Evolutionary conservation across 148 eudicot species (phyloP).

Genomic region (Vaccinium darrowii): DNA sequence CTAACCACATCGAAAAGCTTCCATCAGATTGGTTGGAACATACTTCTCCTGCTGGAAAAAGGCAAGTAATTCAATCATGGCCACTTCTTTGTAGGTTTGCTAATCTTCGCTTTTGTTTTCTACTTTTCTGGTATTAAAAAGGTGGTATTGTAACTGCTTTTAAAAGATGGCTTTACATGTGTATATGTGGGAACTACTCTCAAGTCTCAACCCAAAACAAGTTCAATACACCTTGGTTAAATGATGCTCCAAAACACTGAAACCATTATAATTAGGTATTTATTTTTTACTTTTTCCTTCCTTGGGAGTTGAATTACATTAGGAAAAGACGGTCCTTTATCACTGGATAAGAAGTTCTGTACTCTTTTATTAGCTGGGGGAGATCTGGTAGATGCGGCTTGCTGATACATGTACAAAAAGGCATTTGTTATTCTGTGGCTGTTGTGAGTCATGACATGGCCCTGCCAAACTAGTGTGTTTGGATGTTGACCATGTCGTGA

Average conservation of each 20-base stretch:
- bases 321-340: neutral
- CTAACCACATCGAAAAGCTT: constrained; percentile 38
- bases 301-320: neutral
- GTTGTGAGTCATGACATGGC: neutral
- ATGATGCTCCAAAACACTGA: neutral
- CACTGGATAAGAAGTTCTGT: neutral
- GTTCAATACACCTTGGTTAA: neutral
- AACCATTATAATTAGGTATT: neutral
- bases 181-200: constrained; percentile 8
- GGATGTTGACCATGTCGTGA: neutral
- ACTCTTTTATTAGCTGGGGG: no score
- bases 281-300: neutral
- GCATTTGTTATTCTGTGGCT: neutral
- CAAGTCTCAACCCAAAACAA: neutral
- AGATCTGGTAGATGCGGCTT: neutral
- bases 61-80: constrained; percentile 33
- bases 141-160: neutral
- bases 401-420: neutral
- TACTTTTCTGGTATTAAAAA: neutral
- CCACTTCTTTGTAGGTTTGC: neutral
- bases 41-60: constrained; percentile 62
- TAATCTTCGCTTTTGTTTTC: neutral
- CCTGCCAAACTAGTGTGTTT: neutral
- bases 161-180: neutral
- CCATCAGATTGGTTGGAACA: constrained; percentile 82